Evolutionary conservation across 208 protist genomes (phyloP).

Genomic region (Leishmania martiniquensis): DNA sequence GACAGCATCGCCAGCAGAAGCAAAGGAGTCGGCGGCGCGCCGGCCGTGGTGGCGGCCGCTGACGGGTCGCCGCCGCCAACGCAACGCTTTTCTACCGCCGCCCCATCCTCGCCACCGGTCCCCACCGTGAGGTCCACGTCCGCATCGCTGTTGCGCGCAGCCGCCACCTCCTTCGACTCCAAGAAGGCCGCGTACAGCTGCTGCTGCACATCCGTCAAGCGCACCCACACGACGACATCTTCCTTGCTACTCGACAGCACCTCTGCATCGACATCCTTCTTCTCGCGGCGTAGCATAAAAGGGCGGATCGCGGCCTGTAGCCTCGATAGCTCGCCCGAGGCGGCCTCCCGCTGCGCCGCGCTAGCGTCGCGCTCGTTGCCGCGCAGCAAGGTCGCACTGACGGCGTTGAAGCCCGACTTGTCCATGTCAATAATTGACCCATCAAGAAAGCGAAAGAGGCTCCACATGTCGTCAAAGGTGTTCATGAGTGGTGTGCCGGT

Average conservation of each 20-base stretch:
- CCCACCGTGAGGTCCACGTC: conserved; percentile 18
- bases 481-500: conserved; percentile 90
- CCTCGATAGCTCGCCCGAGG: conserved; percentile 41
- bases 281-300: conserved; percentile 84
- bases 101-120: neutral
- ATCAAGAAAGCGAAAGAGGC: conserved; percentile 83
- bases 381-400: conserved; percentile 61
- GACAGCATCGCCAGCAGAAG: conserved; percentile 67
- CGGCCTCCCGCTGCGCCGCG: conserved; percentile 34
- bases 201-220: conserved; percentile 57
- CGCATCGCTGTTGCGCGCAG: neutral
- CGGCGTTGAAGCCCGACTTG: conserved; percentile 40
- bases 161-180: conserved; percentile 24
- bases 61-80: neutral
- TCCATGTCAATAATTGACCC: conserved; percentile 50
- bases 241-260: conserved; percentile 56
- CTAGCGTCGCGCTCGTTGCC: conserved; percentile 84
- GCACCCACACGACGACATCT: conserved; percentile 84
- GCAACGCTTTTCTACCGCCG: neutral
- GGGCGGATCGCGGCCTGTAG: conserved; percentile 65
- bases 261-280: conserved; percentile 39
- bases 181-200: conserved; percentile 70
- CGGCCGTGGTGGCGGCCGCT: neutral
- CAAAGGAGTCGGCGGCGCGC: conserved; percentile 40
- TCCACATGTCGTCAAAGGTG: conserved; percentile 87